Percentiles rank a stretch among this genome's conserved stretches.
phyloP scores from a whole-genome alignment of 2,329 filamentous ascomycete genomes.

The Trichoderma sp. region DNA sequence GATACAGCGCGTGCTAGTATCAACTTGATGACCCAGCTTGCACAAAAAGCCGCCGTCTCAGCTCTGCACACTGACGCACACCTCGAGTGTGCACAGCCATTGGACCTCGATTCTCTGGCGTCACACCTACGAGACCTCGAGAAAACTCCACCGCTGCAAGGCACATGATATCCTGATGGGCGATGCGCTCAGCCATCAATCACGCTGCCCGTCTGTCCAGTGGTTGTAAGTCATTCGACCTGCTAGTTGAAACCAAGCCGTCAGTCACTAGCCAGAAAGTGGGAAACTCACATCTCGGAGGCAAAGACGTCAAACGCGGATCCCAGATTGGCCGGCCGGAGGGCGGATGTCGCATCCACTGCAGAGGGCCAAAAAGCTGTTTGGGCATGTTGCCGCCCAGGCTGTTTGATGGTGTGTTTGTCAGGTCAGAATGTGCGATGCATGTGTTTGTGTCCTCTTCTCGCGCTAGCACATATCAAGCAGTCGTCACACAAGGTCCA shows the following conservation, averaged over 20 bases:
- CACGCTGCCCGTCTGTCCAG: neutral
- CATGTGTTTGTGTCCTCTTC: neutral
- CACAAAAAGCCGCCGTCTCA: conserved; percentile 24
- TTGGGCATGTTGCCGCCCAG: conserved; percentile 15
- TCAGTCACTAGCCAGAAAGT: conserved; percentile 7
- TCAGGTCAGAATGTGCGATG: neutral
- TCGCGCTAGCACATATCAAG: neutral
- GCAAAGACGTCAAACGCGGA: neutral
- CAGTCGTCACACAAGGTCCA: neutral
- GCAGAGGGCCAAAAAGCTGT: neutral
- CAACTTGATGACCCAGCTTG: conserved; percentile 21
- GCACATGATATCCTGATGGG: conserved; percentile 21
- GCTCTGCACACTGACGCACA: conserved; percentile 20
- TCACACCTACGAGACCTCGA: conserved; percentile 17
- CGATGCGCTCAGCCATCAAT: conserved; percentile 8
- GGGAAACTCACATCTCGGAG: neutral
- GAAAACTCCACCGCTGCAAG: conserved; percentile 23
- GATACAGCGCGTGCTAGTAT: conserved; percentile 13
- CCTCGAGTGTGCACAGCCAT: conserved; percentile 20
- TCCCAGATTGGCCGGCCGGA: neutral
- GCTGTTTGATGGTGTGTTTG: conserved; percentile 16
- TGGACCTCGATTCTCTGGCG: conserved; percentile 7
- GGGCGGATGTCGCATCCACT: conserved; percentile 4
- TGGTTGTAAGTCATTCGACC: conserved; percentile 3
- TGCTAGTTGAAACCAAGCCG: neutral